phyloP scores from a whole-genome alignment of 331 rosid genomes.

The Quercus tomentella region DNA sequence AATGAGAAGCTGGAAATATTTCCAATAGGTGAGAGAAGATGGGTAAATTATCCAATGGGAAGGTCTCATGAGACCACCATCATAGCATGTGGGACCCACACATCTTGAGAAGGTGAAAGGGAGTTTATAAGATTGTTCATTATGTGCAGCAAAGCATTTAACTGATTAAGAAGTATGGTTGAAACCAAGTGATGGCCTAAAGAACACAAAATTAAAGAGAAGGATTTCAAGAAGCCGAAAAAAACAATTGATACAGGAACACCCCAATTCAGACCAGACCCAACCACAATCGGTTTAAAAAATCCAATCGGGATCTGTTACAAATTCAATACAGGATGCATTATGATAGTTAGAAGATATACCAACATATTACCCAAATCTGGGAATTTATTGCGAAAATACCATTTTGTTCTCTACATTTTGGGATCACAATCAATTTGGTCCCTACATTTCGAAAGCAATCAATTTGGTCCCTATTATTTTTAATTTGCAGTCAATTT shows the following conservation, averaged over 20 bases:
- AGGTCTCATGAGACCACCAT: no score
- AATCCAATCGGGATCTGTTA: neutral
- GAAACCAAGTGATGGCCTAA: neutral
- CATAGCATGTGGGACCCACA: no score
- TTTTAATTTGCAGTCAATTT: no score
- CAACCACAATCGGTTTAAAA: neutral
- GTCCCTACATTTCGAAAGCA: no score
- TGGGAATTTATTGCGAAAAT: no score
- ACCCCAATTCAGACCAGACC: neutral
- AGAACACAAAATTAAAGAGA: neutral
- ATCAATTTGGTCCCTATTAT: no score
- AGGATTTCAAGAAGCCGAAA: neutral
- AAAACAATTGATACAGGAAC: neutral
- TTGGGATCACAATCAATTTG: no score
- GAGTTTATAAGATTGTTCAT: neutral
- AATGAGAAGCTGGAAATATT: neutral
- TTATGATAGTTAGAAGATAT: neutral
- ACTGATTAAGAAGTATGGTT: neutral
- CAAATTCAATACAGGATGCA: neutral
- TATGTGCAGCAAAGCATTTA: neutral
- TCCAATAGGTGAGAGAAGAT: neutral
- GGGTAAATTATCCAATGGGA: no score
- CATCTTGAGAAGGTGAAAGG: neutral
- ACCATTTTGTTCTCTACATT: no score
- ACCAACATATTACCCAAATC: neutral